Conservation (phyloP, 2,329 filamentous ascomycete species). For the Colletotrichum orchidophilum region DNA sequence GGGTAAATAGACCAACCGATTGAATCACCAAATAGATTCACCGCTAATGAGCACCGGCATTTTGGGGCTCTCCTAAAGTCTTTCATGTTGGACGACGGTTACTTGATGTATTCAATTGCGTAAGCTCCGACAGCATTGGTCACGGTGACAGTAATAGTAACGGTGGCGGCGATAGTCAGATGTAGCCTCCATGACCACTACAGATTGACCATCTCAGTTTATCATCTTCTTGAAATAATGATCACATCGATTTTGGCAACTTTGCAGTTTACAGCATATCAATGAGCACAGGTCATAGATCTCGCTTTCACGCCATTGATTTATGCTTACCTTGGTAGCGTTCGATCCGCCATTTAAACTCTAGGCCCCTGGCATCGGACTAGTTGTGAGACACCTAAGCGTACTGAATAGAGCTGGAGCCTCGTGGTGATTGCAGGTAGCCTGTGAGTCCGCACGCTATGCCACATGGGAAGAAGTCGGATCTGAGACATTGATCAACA, state of each 20-base stretch:
- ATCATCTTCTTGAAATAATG: no score
- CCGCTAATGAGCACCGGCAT: neutral
- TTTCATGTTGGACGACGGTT: neutral
- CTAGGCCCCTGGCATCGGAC: neutral
- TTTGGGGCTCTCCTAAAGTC: neutral
- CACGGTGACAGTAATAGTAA: neutral
- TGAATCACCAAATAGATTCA: neutral
- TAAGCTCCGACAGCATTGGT: neutral
- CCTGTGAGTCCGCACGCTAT: neutral
- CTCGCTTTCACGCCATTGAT: no score
- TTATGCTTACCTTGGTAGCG: neutral
- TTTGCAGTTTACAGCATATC: no score
- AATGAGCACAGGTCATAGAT: neutral
- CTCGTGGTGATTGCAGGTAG: no score
- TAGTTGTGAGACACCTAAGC: no score
- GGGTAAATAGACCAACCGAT: neutral
- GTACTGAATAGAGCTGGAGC: neutral
- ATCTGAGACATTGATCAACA: neutral
- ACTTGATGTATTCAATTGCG: neutral
- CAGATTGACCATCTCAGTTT: no score
- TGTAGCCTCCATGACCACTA: no score
- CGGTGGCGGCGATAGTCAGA: neutral
- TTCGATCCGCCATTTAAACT: neutral
- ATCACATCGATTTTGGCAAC: no score
- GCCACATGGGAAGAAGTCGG: neutral